phyloP scores from a whole-genome alignment of 2,329 filamentous ascomycete species.

The Botrytis cinerea region DNA sequence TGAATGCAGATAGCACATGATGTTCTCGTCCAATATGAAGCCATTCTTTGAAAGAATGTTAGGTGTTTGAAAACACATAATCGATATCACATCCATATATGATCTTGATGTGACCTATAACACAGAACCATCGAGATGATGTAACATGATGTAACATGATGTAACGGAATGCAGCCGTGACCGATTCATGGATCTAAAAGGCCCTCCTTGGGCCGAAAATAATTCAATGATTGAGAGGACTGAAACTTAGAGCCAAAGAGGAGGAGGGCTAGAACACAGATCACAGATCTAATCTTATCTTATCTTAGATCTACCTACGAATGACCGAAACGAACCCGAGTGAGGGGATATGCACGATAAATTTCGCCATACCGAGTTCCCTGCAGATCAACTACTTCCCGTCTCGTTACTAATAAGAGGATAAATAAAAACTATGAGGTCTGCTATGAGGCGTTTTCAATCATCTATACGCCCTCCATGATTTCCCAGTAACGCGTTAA shows the following conservation, averaged over 20 bases:
- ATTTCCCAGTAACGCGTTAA: background rate
- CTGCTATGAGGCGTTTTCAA: background rate
- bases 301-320: constrained; percentile 4
- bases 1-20: background rate
- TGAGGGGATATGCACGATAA: constrained; percentile 11
- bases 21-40: background rate
- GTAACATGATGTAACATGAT: background rate
- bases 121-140: background rate
- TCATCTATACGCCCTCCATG: background rate
- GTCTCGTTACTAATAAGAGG: background rate
- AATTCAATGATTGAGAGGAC: background rate
- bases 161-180: background rate
- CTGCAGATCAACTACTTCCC: background rate
- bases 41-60: background rate
- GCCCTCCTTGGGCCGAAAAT: background rate
- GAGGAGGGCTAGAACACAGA: background rate
- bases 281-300: constrained; percentile 6
- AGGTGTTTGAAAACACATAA: background rate
- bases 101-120: too few species aligned
- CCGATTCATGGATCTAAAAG: background rate
- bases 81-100: background rate
- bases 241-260: background rate
- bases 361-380: constrained; percentile 2
- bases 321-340: constrained; percentile 6
- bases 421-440: background rate